These are phyloP conservation scores for Actinomortierella wolfii DNA, from an alignment of 371 early-diverging fungal genomes.

Conservation along the genomic window DNA sequence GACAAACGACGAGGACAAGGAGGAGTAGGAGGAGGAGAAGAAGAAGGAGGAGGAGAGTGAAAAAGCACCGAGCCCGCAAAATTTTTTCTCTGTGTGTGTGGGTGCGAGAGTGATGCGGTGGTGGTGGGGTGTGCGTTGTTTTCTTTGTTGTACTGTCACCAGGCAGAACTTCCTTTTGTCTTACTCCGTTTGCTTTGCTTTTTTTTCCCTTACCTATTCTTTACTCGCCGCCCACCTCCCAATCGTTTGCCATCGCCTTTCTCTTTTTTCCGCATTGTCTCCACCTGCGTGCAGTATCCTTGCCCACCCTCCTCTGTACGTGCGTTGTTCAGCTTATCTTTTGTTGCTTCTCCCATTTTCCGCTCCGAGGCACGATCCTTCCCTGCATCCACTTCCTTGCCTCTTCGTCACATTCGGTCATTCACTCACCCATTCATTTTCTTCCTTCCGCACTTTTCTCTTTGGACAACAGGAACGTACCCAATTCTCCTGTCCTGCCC, in stretches of 20 bases:
- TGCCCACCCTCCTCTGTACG: too few relatives aligned
- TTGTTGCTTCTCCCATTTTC: not conserved
- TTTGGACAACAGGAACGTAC: too few relatives aligned
- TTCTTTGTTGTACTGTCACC: slow-evolving; percentile 1
- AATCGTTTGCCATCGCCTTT: not conserved
- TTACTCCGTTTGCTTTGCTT: not conserved
- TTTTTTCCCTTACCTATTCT: not conserved
- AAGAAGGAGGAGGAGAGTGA: not conserved
- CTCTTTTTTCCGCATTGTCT: not conserved
- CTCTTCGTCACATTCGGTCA: not conserved
- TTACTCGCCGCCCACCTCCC: not conserved
- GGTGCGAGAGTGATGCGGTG: not conserved
- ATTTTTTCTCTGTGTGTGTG: not conserved
- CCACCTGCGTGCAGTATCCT: not conserved
- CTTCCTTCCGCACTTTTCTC: too few relatives aligned
- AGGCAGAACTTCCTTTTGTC: not conserved
- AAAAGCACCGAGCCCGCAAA: not conserved
- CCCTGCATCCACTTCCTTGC: not conserved
- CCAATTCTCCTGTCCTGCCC: too few relatives aligned
- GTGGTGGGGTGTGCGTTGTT: not conserved
- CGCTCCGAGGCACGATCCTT: slow-evolving; percentile 1
- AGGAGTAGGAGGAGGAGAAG: not conserved
- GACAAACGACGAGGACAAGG: not conserved
- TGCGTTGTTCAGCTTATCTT: not conserved
- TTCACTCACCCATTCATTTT: not conserved